Evolutionary conservation across 177 flowering plant genomes (phyloP), one percentile per base, ranked within the genome.

Genomic region (Vitis hybrid): DNA sequence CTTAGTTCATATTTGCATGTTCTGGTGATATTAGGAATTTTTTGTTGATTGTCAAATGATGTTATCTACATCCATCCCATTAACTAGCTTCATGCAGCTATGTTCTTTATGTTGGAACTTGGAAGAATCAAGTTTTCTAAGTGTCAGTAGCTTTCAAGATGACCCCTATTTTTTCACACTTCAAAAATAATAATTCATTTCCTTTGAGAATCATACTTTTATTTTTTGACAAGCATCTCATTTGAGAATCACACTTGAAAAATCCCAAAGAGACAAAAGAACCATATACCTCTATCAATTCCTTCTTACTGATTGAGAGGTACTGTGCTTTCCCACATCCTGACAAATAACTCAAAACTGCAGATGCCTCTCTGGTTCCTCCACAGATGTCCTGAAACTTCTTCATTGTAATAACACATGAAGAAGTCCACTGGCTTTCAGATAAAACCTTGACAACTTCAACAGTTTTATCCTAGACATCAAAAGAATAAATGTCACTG

Each of bases 381-480:
- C 82, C 81, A 76, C 95, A 92, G 2, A 88, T 70, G 52, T 69
- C 77, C 68, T 78, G 77, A 58, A 94, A 87, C 67, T 81, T 86
- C 58, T 49, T 76, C 87, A 83, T 77, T 7, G 97, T 91, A 29
- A 94, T 54, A 48, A 90, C 71, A 71, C 94, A 91, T 34, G 79
- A 83, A 62, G 88, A 79, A 3, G 88, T 90, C 99, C 99, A 94
- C 61, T 88, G 86, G 73, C 70, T 83, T 75, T 90, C 90, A 63
- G 90, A 82, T 61, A 94, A 73, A 4, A 52, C 50, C 50, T 77
- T 80, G 64, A 88, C 73, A 50, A 87, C 85, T 67, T 83, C 80
- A 50, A 64, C 83, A 52, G 89, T 86, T 74, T 77, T 86, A 63
- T 87, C 97, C 97, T 93, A 68, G 14, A 73, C 13, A 61, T 31